Evolutionary conservation across 2,329 filamentous ascomycete genomes (phyloP), one percentile per base, ranked within the genome.

Genomic region (Rutstroemia sp.): DNA sequence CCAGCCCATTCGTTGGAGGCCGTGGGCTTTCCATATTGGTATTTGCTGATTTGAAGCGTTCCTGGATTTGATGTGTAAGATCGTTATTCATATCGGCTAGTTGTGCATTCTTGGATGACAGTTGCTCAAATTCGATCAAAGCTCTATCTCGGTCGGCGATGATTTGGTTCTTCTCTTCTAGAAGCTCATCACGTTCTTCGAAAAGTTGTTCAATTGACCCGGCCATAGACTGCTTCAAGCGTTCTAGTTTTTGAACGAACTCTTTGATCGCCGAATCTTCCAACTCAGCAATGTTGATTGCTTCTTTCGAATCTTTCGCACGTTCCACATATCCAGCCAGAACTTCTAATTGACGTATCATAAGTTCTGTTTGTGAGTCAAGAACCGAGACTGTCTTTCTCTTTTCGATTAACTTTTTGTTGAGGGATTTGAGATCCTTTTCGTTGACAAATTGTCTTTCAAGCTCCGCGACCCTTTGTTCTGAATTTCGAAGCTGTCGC

Each of bases 1-100:
- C 84, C 5, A 88, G 73, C 12, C 83, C 85, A 65, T 56, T 51
- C 63, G 74, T 67, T 51, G 69, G 62, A 30, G 71, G 69, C 58
- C 72, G 70, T 48, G 63, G 75, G 64, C 69, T 70, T 60, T 78
- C 73, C 51, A 73, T 55, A 58, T 64, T 79, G 52, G 75, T 75
- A 55, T 80, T 86, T 68, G 87, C 91, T 47, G 84, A 86, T 74
- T 95, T 95, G 77, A 96, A 95, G 30, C 91, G 82, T 67, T 88
- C 90, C 70, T 97, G 92, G 58, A 97, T 96, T 68, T 92, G 90
- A 67, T 95, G 89, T 4, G 95, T 92, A 56, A 99, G 78, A 68
- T 96, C 89, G 65, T 96, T 95, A 74, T 99, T 97, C 78, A 97
- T 84, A 67, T 96, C 90, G 27, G 89, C 87, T 58, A 99, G 79